phyloP scores from a whole-genome alignment of 257 asterid genomes.

The Nicotiana tabacum region DNA sequence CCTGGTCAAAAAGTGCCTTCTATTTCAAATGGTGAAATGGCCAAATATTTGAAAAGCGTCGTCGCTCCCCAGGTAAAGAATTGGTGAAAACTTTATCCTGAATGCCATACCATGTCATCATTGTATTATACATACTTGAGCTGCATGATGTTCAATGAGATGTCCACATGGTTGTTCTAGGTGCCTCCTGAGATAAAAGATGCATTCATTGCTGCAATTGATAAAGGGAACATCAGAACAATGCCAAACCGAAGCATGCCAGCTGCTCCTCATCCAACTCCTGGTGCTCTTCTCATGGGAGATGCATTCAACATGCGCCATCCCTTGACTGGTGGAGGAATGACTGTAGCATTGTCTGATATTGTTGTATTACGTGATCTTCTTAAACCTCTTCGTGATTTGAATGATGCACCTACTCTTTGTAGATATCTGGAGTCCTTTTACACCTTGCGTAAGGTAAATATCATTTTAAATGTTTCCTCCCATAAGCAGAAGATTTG shows the following conservation, averaged over 20 bases:
- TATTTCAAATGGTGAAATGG: conserved; percentile 50
- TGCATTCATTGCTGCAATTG: conserved; percentile 48
- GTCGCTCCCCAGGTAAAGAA: conserved; percentile 52
- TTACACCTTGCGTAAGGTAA: conserved; percentile 59
- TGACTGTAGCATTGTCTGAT: conserved; percentile 64
- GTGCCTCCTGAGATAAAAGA: conserved; percentile 42
- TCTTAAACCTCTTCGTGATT: conserved; percentile 41
- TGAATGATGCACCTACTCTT: conserved; percentile 40
- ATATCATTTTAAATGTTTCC: background rate
- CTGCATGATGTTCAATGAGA: background rate
- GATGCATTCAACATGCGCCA: conserved; percentile 77
- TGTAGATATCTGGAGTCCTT: conserved; percentile 52
- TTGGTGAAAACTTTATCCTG: background rate
- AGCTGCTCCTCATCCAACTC: conserved; percentile 56
- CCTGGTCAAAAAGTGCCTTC: conserved; percentile 64
- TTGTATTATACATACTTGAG: background rate
- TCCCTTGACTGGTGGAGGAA: conserved; percentile 69
- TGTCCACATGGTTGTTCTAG: conserved; percentile 19
- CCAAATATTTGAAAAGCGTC: conserved; percentile 36
- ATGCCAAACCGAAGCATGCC: conserved; percentile 75
- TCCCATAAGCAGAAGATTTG: background rate
- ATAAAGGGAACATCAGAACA: conserved; percentile 52
- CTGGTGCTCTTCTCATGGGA: conserved; percentile 63
- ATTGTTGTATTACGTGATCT: conserved; percentile 55
- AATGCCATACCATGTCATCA: background rate